Evolutionary conservation across 2,329 filamentous ascomycete species (phyloP).

Genomic region (Apiospora hydei): DNA sequence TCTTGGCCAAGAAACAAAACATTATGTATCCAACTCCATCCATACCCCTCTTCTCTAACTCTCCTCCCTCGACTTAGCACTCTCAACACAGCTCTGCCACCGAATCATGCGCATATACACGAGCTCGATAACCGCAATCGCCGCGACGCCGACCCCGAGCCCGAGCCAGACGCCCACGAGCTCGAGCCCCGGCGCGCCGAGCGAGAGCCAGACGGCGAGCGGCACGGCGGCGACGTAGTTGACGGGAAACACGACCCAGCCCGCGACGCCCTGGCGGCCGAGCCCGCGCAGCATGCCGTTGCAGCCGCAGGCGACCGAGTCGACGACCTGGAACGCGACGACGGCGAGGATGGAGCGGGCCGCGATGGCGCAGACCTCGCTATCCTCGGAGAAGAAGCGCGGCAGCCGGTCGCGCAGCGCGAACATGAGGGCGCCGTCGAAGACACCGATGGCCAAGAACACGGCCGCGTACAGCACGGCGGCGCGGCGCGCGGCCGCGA

Average conservation of each 20-base stretch:
- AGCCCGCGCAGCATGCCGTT: constrained; percentile 50
- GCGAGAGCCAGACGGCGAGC: constrained; percentile 48
- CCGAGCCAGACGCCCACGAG: constrained; percentile 47
- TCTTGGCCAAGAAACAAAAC: neutral
- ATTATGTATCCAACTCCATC: neutral
- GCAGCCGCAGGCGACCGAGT: constrained; percentile 45
- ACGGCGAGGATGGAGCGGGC: constrained; percentile 43
- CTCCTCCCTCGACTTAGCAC: constrained; percentile 39
- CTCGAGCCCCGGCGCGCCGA: constrained; percentile 44
- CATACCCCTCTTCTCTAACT: neutral
- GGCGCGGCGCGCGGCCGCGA: constrained; percentile 38
- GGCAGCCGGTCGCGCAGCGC: constrained; percentile 41
- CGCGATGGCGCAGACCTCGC: constrained; percentile 39
- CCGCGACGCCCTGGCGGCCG: constrained; percentile 47
- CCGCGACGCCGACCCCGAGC: constrained; percentile 42
- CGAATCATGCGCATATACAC: constrained; percentile 42
- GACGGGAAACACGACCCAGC: constrained; percentile 44
- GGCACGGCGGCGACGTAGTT: constrained; percentile 50
- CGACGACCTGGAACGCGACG: constrained; percentile 44
- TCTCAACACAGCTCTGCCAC: constrained; percentile 45
- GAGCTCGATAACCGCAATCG: constrained; percentile 41
- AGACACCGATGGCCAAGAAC: neutral
- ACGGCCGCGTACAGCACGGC: neutral
- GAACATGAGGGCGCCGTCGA: constrained; percentile 35
- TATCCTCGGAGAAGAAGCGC: constrained; percentile 43